Evolutionary conservation across 2,329 filamentous ascomycete species (phyloP), one percentile per base, ranked within the genome.

Genomic region (Botryotinia convoluta): DNA sequence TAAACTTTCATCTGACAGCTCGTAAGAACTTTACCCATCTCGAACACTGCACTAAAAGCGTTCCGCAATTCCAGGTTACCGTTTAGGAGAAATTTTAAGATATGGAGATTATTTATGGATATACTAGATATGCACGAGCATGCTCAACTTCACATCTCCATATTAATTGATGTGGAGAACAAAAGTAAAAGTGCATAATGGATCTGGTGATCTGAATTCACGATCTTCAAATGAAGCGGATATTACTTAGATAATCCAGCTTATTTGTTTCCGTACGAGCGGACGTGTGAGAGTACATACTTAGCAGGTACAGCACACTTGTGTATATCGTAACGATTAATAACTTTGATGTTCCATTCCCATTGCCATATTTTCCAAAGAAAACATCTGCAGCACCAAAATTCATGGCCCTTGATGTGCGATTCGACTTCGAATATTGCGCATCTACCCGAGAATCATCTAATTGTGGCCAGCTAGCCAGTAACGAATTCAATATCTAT

Each of bases 381-480:
- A 32, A 26, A 42, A 32, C 37, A 18, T 61, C 39, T 51, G 42
- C 54, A 68, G 61, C 45, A 14, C 39, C 20, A 18, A 20, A 37
- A 72, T 68, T 60, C 39, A 39, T 68, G 42, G 42, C 51, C 18
- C 71, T 60, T 32, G 26, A 32, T 45, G 32, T 48, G 48, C 61
- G 44, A 72, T 72, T 68, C 62, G 51, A 61, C 70, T 67, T 67
- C 69, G 69, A 72, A 42, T 59, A 67, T 18, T 67, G 35, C 48
- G 60, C 71, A 72, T n/a, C 22, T 72, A 68, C 39, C 60, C 71
- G 62, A 54, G 48, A 48, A 26, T 22, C 29, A 37, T 60, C 37
- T 22, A 67, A 59, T 67, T 9, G 44, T 51, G 51, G 39, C 29
- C 62, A 60, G 51, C 62, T 44, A 67, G 32, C 57, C 69, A 51